Evolutionary conservation across 495 filamentous ascomycete genomes (phyloP).

Genomic region (Hypoxylon lienhwacheense): DNA sequence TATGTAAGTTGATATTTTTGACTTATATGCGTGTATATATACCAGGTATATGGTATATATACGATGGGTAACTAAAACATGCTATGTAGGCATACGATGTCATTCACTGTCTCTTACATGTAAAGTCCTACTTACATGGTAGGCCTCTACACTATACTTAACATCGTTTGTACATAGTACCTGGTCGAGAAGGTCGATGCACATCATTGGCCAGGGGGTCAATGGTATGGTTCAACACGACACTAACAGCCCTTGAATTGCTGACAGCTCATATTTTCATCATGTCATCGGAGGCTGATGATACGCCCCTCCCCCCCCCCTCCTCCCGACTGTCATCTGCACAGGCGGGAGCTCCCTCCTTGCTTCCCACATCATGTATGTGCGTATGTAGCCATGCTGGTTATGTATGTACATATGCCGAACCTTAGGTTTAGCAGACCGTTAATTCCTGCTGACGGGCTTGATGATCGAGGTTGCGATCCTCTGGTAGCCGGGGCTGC

Average conservation of each 20-base stretch:
- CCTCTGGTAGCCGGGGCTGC: constrained; percentile 23
- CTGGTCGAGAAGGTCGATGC: constrained; percentile 22
- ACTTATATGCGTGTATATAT: constrained; percentile 1
- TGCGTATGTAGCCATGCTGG: neutral
- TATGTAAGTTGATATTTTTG: neutral
- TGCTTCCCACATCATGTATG: constrained; percentile 18
- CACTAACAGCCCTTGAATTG: constrained; percentile 19
- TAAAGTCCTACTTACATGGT: no score
- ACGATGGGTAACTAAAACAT: no score
- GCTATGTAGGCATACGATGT: no score
- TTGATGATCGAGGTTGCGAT: constrained; percentile 27
- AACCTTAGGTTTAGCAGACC: constrained; percentile 20
- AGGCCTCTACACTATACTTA: no score
- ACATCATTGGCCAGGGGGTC: constrained; percentile 28
- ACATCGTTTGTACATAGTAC: neutral
- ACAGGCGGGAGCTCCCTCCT: constrained; percentile 33
- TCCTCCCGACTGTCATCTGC: constrained; percentile 36
- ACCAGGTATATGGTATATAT: no score
- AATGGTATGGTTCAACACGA: constrained; percentile 9
- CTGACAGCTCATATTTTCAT: constrained; percentile 33
- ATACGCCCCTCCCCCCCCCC: no score
- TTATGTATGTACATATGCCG: constrained; percentile 15
- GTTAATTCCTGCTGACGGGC: constrained; percentile 26
- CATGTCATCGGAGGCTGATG: constrained; percentile 35
- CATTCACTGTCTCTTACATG: no score